Evolutionary conservation across 805 yeast genomes (phyloP).

Genomic region (Peterozyma xylosa): DNA sequence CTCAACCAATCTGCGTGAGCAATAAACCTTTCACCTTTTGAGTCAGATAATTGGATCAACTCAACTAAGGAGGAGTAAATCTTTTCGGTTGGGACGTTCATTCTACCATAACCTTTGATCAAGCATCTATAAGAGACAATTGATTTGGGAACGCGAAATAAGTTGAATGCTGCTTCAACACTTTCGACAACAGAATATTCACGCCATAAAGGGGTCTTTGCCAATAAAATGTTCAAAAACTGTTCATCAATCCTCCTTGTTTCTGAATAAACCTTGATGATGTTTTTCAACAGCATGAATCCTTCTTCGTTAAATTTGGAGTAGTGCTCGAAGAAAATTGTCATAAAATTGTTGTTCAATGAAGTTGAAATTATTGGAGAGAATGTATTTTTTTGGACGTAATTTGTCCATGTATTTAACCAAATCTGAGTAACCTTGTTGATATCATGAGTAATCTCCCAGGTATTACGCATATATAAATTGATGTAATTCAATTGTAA

Average conservation of each 20-base stretch:
- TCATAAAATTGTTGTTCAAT: conserved; percentile 60
- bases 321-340: conserved; percentile 56
- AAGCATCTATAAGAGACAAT: conserved; percentile 67
- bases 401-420: conserved; percentile 53
- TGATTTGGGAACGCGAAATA: conserved; percentile 51
- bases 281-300: conserved; percentile 38
- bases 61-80: conserved; percentile 33
- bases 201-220: conserved; percentile 62
- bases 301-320: conserved; percentile 47
- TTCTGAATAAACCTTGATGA: conserved; percentile 48
- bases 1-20: conserved; percentile 87
- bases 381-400: conserved; percentile 39
- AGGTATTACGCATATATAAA: conserved; percentile 53
- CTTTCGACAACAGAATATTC: conserved; percentile 59
- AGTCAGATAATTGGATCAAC: conserved; percentile 34
- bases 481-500: conserved; percentile 70
- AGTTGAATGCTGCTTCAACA: conserved; percentile 49
- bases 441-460: conserved; percentile 49
- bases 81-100: conserved; percentile 44
- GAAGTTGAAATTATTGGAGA: conserved; percentile 68
- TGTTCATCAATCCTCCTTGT: conserved; percentile 65
- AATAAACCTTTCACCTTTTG: conserved; percentile 49
- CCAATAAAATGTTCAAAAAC: conserved; percentile 70
- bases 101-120: conserved; percentile 64
- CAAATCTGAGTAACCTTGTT: conserved; percentile 54